A percentile compares a stretch with the other conserved stretches of the same genome.
Conservation (phyloP, 176 grass and related monocot species). For the Leersia perrieri region DNA sequence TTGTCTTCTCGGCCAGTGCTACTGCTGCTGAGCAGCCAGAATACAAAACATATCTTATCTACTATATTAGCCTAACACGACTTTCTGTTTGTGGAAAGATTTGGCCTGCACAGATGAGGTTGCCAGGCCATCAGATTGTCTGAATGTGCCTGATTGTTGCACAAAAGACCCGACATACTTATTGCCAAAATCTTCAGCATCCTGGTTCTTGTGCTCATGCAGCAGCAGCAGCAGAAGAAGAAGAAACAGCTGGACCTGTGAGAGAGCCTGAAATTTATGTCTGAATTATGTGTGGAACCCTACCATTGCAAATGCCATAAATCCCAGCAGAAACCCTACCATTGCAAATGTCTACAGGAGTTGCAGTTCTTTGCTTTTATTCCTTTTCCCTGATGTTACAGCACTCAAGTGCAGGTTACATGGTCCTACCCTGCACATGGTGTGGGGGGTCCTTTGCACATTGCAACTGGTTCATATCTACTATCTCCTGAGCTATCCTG, state of each 20-base stretch:
- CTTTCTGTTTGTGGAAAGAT: conserved; percentile 35
- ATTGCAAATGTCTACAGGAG: neutral
- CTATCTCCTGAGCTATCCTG: conserved; percentile 4
- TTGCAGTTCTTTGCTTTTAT: neutral
- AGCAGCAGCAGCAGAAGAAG: neutral
- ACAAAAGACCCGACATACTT: neutral
- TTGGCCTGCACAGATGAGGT: conserved; percentile 14
- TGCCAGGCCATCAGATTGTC: conserved; percentile 11
- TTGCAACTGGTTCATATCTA: conserved; percentile 26
- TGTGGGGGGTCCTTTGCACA: neutral
- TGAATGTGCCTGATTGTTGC: neutral
- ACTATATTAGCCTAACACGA: neutral
- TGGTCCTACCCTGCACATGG: conserved; percentile 48
- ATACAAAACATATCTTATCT: conserved; percentile 11
- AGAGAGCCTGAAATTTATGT: conserved; percentile 1
- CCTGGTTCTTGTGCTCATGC: conserved; percentile 17
- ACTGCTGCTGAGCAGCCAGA: conserved; percentile 5
- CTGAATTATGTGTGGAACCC: conserved; percentile 15
- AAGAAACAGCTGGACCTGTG: too few species aligned
- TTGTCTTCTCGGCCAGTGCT: conserved; percentile 17
- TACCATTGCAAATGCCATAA: neutral
- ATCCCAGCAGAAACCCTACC: neutral
- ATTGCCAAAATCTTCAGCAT: conserved; percentile 7
- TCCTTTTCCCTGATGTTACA: conserved; percentile 38
- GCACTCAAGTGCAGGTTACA: conserved; percentile 30